Base-by-base conservation (phyloP, 441 rosid species). In the Euphorbia corollata region DNA sequence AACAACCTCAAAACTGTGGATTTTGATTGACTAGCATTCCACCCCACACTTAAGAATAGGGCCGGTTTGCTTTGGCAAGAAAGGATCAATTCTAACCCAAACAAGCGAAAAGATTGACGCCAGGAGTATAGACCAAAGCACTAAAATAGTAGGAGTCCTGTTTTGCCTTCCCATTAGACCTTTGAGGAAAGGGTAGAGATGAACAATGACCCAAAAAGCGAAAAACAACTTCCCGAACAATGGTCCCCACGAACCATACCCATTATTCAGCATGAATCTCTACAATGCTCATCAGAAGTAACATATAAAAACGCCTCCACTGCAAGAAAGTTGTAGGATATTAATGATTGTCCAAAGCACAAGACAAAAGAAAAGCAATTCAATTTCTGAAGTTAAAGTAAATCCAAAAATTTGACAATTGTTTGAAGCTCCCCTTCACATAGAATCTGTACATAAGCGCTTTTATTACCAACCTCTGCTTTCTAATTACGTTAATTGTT, bases 81-180 rank as follows among this genome's bases (percentile, higher is more conserved):
- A 91, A 34, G 96, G 96, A 73, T 91, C 97, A 6, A 91, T 89
- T 76, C 98, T 84, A 67, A 91, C 97, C 96, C 97, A 91, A 66
- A 91, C 81, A 47, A 91, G 70, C 0, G 97, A 91, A 87, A 91
- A 91, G 54, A 87, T 89, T 2, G 96, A 89, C 7, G 95, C 90
- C 2, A 92, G 85, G 24, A 89, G 94, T 15, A 91, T 68, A 3
- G 96, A 92, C 98, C 98, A 92, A 3, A 90, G 84, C 5, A 92
- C 87, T 39, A 92, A 93, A 58, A 92, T 92, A 23, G 98, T 90
- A 0, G 98, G 96, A 2, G 95, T 92, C 80, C 96, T 80, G 77
- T 90, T 92, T 53, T 92, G 96, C 30, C 82, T 72, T 72, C 98
- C 95, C 78, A 89, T 89, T 67, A 89, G 69, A 82, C 97, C 98